Conservation (phyloP, 2,329 filamentous ascomycete species). For the Zymoseptoria pseudotritici region DNA sequence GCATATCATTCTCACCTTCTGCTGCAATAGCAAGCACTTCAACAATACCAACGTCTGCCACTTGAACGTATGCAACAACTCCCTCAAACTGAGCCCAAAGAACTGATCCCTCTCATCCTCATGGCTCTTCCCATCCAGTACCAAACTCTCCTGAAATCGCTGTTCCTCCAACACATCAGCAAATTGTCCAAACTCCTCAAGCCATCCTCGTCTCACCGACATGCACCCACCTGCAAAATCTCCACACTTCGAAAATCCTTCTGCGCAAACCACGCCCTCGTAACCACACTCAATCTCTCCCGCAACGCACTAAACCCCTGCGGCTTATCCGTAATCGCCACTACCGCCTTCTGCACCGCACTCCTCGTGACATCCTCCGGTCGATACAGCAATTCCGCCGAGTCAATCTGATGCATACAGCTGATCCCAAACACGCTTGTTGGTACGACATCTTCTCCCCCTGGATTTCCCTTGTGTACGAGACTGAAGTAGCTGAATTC, state of each 20-base stretch:
- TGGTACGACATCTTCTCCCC: conserved; percentile 26
- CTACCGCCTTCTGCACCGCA: conserved; percentile 95
- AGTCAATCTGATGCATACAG: conserved; percentile 85
- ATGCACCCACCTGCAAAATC: conserved; percentile 56
- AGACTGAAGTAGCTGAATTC: conserved; percentile 99
- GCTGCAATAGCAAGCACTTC: conserved; percentile 88
- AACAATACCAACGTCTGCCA: conserved; percentile 90
- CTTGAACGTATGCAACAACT: conserved; percentile 89
- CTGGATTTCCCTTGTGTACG: conserved; percentile 37
- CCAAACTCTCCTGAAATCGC: conserved; percentile 84
- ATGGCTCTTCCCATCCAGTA: conserved; percentile 49
- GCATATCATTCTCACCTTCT: conserved; percentile 75
- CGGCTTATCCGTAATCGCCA: conserved; percentile 86
- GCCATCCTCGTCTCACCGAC: conserved; percentile 11
- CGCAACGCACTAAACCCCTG: conserved; percentile 85
- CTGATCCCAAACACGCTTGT: conserved; percentile 79
- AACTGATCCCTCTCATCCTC: conserved; percentile 77
- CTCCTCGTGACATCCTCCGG: conserved; percentile 90
- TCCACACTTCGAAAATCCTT: conserved; percentile 86
- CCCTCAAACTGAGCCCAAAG: conserved; percentile 59
- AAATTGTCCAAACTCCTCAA: not conserved
- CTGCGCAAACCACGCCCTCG: conserved; percentile 93
- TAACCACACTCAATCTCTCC: conserved; percentile 83
- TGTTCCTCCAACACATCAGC: conserved; percentile 31
- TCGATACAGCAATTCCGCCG: conserved; percentile 66